A percentile compares a stretch with the other conserved stretches of the same genome.
phyloP scores from a whole-genome alignment of 805 yeast species.

The Nakazawaea ernobii region DNA sequence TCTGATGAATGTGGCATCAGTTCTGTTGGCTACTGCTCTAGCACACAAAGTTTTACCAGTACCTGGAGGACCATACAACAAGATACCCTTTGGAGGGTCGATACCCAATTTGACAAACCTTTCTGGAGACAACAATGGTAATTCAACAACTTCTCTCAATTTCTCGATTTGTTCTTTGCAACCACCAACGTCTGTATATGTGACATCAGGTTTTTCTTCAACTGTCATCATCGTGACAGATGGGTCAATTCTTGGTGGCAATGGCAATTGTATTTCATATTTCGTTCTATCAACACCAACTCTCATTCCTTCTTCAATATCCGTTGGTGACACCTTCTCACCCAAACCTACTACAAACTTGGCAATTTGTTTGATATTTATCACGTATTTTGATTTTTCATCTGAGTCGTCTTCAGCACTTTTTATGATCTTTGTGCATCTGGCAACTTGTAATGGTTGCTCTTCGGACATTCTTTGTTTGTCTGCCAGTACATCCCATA shows the following conservation, averaged over 20 bases:
- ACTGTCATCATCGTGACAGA: conserved; percentile 99
- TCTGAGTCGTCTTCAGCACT: conserved; percentile 42
- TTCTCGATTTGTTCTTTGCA: conserved; percentile 98
- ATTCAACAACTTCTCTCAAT: conserved; percentile 90
- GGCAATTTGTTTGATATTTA: conserved; percentile 96
- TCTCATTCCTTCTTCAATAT: conserved; percentile 99
- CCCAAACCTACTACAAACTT: conserved; percentile 96
- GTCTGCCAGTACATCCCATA: conserved; percentile 98
- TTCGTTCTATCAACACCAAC: conserved; percentile 98
- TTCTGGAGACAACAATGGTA: conserved; percentile 92
- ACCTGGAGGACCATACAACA: conserved; percentile 97
- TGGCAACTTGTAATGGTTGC: conserved; percentile 95
- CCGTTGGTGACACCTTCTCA: conserved; percentile 96
- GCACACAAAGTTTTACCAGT: conserved; percentile 99
- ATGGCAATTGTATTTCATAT: conserved; percentile 93
- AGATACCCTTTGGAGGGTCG: conserved; percentile 98
- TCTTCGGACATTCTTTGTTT: conserved; percentile 89
- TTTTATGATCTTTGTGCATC: conserved; percentile 95
- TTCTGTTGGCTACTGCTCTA: conserved; percentile 97
- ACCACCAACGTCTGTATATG: conserved; percentile 98
- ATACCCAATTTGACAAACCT: conserved; percentile 95
- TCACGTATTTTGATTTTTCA: conserved; percentile 87
- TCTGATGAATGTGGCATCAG: conserved; percentile 97
- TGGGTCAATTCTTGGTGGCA: conserved; percentile 98
- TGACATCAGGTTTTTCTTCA: conserved; percentile 98